A percentile compares a stretch with the other conserved stretches of the same genome.
phyloP scores from a whole-genome alignment of 192 early-diverging fungal genomes.

The Umbelopsis isabellina region DNA sequence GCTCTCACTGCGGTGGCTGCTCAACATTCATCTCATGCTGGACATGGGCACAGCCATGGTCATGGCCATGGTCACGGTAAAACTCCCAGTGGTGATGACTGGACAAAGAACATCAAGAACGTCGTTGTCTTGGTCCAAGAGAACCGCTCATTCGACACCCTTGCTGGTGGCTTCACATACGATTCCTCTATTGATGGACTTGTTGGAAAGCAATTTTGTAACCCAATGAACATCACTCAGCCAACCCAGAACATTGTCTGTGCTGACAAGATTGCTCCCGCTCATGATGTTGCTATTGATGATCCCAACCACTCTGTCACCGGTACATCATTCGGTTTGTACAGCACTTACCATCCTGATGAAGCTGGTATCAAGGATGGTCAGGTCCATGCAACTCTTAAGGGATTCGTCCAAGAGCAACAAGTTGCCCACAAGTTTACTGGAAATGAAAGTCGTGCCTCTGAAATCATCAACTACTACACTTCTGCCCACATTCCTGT shows the following conservation, averaged over 20 bases:
- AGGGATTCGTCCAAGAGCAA: slow-evolving; percentile 23
- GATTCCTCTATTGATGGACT: slow-evolving; percentile 21
- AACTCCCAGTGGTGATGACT: background rate
- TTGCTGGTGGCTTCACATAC: slow-evolving; percentile 28
- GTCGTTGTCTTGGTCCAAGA: slow-evolving; percentile 28
- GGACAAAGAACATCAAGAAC: slow-evolving; percentile 27
- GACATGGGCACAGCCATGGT: background rate
- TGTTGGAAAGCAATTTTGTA: slow-evolving; percentile 26
- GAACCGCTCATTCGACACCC: slow-evolving; percentile 26
- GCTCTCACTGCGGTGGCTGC: background rate
- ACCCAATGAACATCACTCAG: slow-evolving; percentile 22
- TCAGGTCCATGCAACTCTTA: background rate
- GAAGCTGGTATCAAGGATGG: slow-evolving; percentile 18
- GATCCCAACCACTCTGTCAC: slow-evolving; percentile 29
- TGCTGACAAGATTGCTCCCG: slow-evolving; percentile 20
- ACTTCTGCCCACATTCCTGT: slow-evolving; percentile 27
- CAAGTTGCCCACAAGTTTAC: background rate
- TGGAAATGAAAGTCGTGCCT: slow-evolving; percentile 2
- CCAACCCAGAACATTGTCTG: slow-evolving; percentile 7
- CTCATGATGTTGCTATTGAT: slow-evolving; percentile 23
- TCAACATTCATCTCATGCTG: background rate
- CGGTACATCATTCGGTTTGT: slow-evolving; percentile 15
- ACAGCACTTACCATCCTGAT: slow-evolving; percentile 19
- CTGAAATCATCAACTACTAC: slow-evolving; percentile 30
- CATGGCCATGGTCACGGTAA: background rate